phyloP scores from a whole-genome alignment of 1,284 basidiomycete genomes.

The Ustilago lituana region DNA sequence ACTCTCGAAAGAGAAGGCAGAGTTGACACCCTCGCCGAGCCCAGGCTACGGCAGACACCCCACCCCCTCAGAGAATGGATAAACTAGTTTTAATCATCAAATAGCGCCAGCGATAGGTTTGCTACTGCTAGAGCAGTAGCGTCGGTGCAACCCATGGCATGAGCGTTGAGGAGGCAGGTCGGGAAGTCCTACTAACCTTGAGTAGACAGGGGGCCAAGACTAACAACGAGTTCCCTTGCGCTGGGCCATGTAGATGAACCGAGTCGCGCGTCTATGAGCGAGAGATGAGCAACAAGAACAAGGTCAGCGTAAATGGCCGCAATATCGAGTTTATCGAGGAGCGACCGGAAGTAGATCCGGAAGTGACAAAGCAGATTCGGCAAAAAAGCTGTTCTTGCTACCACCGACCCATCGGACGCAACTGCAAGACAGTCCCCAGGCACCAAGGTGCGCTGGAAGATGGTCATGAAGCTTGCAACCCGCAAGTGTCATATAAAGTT shows the following conservation, averaged over 20 bases:
- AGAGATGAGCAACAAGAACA: not conserved
- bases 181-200: conserved; percentile 19
- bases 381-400: conserved; percentile 5
- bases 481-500: conserved; percentile 35
- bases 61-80: conserved; percentile 58
- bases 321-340: not conserved
- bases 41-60: conserved; percentile 40
- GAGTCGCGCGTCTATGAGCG: not conserved
- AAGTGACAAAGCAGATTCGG: not conserved
- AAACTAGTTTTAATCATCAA: conserved; percentile 57
- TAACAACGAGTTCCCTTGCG: no score
- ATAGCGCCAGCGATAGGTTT: conserved; percentile 7
- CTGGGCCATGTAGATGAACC: no score
- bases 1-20: conserved; percentile 4
- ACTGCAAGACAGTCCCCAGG: no score
- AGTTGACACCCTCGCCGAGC: conserved; percentile 5
- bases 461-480: no score
- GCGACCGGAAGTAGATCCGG: not conserved
- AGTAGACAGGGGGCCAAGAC: no score
- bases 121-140: no score
- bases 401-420: conserved; percentile 12
- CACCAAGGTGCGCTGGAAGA: no score
- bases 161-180: not conserved
- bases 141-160: no score
- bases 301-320: conserved; percentile 11